phyloP scores from a whole-genome alignment of 352 stramenopile genomes.

The Phytophthora pluvialis region DNA sequence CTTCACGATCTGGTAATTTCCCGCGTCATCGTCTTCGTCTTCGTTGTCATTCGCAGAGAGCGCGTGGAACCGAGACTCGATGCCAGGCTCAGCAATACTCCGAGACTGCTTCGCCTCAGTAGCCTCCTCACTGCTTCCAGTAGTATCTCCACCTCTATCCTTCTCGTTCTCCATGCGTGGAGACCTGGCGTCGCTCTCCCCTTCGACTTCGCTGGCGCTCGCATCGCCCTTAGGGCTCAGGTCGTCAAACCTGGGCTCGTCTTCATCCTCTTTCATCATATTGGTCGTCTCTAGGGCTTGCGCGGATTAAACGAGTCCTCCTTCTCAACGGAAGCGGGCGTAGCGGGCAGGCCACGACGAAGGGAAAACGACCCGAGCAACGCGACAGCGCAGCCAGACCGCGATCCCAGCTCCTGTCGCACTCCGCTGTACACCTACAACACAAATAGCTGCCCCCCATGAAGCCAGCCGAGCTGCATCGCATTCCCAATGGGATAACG shows the following conservation, averaged over 20 bases:
- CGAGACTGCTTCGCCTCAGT: not conserved
- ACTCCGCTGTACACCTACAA: not conserved
- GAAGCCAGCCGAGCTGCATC: not conserved
- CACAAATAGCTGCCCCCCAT: conserved; percentile 23
- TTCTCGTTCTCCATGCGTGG: not conserved
- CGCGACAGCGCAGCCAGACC: too few relatives aligned
- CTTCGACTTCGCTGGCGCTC: conserved; percentile 9
- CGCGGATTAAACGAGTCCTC: conserved; percentile 1
- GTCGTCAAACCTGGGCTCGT: conserved; percentile 8
- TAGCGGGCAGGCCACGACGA: not conserved
- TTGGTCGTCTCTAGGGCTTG: not conserved
- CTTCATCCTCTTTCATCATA: conserved; percentile 32
- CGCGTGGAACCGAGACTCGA: conserved; percentile 34
- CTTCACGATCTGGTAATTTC: conserved; percentile 52
- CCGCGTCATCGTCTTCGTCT: conserved; percentile 24
- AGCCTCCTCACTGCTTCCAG: not conserved
- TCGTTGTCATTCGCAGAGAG: conserved; percentile 26
- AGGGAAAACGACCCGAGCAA: conserved; percentile 13
- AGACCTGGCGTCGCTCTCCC: conserved; percentile 27
- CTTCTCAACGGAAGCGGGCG: too few relatives aligned
- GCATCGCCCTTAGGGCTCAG: not conserved
- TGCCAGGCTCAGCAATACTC: not conserved
- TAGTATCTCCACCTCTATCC: not conserved
- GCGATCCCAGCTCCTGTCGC: conserved; percentile 1
- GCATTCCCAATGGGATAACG: conserved; percentile 14